phyloP scores from a whole-genome alignment of 2,329 filamentous ascomycete genomes.

The Samsoniella hepiali region DNA sequence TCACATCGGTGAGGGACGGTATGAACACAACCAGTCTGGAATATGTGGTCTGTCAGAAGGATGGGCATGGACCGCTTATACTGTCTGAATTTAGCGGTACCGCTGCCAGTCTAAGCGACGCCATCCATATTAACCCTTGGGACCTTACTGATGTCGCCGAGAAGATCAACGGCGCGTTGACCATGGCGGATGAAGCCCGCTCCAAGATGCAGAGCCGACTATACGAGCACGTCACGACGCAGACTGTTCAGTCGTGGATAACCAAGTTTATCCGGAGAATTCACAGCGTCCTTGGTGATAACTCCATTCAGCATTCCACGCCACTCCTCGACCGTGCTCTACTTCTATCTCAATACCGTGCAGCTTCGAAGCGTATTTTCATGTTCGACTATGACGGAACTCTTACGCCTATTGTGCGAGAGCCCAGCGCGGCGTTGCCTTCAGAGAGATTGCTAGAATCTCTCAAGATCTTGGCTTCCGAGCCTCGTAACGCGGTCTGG shows the following conservation, averaged over 20 bases:
- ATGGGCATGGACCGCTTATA: constrained; percentile 82
- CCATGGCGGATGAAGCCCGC: constrained; percentile 66
- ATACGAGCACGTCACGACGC: constrained; percentile 78
- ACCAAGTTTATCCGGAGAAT: constrained; percentile 74
- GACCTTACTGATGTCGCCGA: constrained; percentile 80
- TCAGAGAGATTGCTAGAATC: constrained; percentile 78
- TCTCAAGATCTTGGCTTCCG: constrained; percentile 73
- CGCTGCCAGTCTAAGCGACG: constrained; percentile 76
- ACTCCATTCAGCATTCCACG: constrained; percentile 71
- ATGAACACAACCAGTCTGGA: constrained; percentile 98
- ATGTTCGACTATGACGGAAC: constrained; percentile 99
- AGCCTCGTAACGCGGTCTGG: constrained; percentile 88
- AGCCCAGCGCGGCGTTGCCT: constrained; percentile 84
- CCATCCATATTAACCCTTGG: constrained; percentile 97
- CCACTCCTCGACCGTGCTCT: constrained; percentile 74
- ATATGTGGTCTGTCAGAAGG: constrained; percentile 88
- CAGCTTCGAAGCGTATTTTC: constrained; percentile 77
- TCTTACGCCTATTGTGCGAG: constrained; percentile 88
- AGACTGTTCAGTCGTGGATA: constrained; percentile 86
- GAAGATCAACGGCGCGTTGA: constrained; percentile 77
- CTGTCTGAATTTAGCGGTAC: constrained; percentile 96
- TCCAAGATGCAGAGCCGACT: constrained; percentile 68
- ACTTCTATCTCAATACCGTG: constrained; percentile 70
- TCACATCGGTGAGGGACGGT: constrained; percentile 92
- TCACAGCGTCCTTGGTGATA: constrained; percentile 74